A percentile compares a stretch with the other conserved stretches of the same genome.
phyloP scores from a whole-genome alignment of 352 stramenopile genomes.

The Globisporangium barbulae region DNA sequence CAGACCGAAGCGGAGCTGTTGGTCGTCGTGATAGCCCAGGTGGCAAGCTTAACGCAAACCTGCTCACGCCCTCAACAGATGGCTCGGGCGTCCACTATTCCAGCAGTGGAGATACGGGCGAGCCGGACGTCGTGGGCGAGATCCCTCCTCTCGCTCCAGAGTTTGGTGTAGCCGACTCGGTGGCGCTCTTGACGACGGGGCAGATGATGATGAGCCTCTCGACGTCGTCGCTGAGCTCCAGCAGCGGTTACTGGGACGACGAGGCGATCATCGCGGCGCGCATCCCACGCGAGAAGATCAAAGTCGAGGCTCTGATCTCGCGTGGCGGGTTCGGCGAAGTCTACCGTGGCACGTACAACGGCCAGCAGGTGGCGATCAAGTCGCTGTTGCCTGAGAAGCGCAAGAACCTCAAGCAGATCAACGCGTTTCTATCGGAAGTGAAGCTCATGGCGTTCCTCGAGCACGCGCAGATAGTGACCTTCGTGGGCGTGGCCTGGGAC shows the following conservation, averaged over 20 bases:
- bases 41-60: neutral
- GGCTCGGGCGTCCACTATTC: slow-evolving; percentile 5
- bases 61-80: slow-evolving; percentile 9
- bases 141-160: too few relatives aligned
- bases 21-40: neutral
- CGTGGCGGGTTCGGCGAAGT: slow-evolving; percentile 50
- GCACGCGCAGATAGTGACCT: slow-evolving; percentile 39
- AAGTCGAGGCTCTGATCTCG: slow-evolving; percentile 19
- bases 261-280: slow-evolving; percentile 32
- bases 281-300: slow-evolving; percentile 33
- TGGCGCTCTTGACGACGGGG: slow-evolving; percentile 1
- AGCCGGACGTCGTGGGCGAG: neutral
- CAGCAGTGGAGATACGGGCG: neutral
- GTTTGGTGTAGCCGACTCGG: too few relatives aligned
- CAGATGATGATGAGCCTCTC: slow-evolving; percentile 9
- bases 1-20: neutral
- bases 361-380: slow-evolving; percentile 46
- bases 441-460: slow-evolving; percentile 43
- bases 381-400: slow-evolving; percentile 28
- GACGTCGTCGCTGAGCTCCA: neutral
- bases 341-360: slow-evolving; percentile 34
- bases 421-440: slow-evolving; percentile 41
- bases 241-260: slow-evolving; percentile 33
- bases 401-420: slow-evolving; percentile 32
- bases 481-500: slow-evolving; percentile 43